A percentile compares a stretch with the other conserved stretches of the same genome.
Evolutionary conservation across 805 yeast genomes (phyloP).

Genomic region (Candida hungchunana): DNA sequence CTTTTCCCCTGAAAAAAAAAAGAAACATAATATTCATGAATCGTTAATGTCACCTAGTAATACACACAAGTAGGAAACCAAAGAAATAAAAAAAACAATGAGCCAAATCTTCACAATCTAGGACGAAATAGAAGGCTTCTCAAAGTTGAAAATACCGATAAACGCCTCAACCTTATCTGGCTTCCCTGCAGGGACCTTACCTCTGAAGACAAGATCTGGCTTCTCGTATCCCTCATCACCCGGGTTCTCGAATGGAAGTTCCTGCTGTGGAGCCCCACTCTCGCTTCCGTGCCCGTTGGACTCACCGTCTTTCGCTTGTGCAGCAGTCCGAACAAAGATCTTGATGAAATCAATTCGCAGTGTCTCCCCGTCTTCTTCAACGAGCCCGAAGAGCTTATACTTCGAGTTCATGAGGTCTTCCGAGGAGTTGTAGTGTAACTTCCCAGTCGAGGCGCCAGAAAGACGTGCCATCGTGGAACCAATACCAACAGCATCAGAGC

Average conservation of each 20-base stretch:
- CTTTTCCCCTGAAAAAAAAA: background rate
- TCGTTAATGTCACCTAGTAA: background rate
- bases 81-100: no score
- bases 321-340: conserved; percentile 30
- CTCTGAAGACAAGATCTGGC: conserved; percentile 47
- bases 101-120: no score
- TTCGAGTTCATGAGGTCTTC: conserved; percentile 43
- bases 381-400: conserved; percentile 45
- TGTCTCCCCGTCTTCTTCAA: conserved; percentile 42
- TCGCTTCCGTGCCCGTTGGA: conserved; percentile 10
- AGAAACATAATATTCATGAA: background rate
- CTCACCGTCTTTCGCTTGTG: conserved; percentile 7
- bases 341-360: conserved; percentile 49
- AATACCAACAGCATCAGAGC: conserved; percentile 47
- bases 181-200: conserved; percentile 48
- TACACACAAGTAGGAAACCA: no score
- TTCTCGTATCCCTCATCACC: conserved; percentile 35
- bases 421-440: conserved; percentile 43
- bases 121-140: conserved; percentile 29
- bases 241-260: conserved; percentile 27
- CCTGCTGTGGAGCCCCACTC: no score
- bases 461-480: conserved; percentile 55
- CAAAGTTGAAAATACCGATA: conserved; percentile 52
- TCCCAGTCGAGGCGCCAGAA: conserved; percentile 48
- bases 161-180: conserved; percentile 51